Base-by-base conservation (phyloP, 139 green algal species). In the Chlorella sp. region DNA sequence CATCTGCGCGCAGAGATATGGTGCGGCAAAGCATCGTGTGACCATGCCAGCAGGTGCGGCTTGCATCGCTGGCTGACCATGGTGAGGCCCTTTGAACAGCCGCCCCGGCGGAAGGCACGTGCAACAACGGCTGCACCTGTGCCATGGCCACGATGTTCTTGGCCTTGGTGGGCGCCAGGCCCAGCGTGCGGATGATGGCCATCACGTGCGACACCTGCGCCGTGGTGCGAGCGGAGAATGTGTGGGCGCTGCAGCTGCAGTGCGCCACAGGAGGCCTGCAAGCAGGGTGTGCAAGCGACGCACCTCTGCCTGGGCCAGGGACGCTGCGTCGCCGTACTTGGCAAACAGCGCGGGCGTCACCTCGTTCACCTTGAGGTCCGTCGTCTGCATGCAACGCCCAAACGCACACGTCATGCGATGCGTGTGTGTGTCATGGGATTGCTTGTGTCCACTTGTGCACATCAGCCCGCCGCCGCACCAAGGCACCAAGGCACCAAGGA, bases 131-230 rank as follows among this genome's bases (percentile, higher is more conserved):
- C n/a, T n/a, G n/a, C 31, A 85, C 86, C 78, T 93, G 82, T 65
- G 77, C 85, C 81, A 91, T 90, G 24, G 49, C 73, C 62, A 71
- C 69, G 2, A 97, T 65, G 76, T 96, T 95, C 31, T 83, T 88
- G 20, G 92, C 88, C 80, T 97, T 97, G 31, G 91, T 97, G 1
- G 89, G 88, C 0, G 89, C 90, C 67, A 97, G 82, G 0, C 91
- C 91, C n/a, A 97, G 83, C 49, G 80, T 64, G 49, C 74, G 72
- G 60, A 97, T 97, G 69, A 87, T 77, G 23, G 35, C 62, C 69
- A 86, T 64, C 26, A 95, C 82, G n/a, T 77, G 59, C 4, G 33
- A 24, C 1, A 83, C 70, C 72, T 87, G 62, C 49, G 59, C 26
- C 4, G 17, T 10, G 4, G 24, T 64, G 59, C 26, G 24, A 31